phyloP scores from a whole-genome alignment of 805 yeast genomes.

The Komagataella mondaviorum region DNA sequence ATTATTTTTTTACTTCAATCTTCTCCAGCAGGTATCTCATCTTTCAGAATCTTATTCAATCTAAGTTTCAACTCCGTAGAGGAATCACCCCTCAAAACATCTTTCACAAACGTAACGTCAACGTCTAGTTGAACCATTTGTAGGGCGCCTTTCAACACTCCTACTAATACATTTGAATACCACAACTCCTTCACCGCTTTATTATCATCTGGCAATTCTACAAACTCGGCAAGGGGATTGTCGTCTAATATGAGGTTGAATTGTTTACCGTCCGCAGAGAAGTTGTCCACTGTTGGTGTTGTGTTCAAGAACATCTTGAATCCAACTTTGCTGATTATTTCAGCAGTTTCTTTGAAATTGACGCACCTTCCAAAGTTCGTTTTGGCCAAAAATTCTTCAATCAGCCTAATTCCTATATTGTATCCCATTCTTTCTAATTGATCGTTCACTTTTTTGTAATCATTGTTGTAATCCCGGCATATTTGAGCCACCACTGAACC shows the following conservation, averaged over 20 bases:
- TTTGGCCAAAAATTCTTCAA: conserved; percentile 86
- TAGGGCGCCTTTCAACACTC: conserved; percentile 80
- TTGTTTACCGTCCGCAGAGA: conserved; percentile 65
- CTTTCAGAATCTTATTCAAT: conserved; percentile 62
- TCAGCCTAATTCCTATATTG: conserved; percentile 79
- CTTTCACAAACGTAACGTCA: conserved; percentile 69
- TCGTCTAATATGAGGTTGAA: conserved; percentile 66
- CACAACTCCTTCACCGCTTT: conserved; percentile 61
- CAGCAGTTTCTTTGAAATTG: conserved; percentile 75
- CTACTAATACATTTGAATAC: conserved; percentile 86
- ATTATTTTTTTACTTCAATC: conserved; percentile 27
- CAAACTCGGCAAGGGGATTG: conserved; percentile 90
- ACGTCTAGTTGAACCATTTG: conserved; percentile 95
- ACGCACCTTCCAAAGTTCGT: conserved; percentile 78
- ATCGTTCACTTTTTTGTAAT: conserved; percentile 65
- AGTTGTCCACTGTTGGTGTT: conserved; percentile 59
- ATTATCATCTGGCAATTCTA: conserved; percentile 79
- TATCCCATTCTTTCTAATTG: conserved; percentile 92
- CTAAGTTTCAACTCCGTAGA: conserved; percentile 68
- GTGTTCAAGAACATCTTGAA: conserved; percentile 83
- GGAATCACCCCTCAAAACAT: conserved; percentile 71
- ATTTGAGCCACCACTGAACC: conserved; percentile 90
- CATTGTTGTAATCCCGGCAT: conserved; percentile 67
- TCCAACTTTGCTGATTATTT: conserved; percentile 73
- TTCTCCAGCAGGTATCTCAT: conserved; percentile 96